Evolutionary conservation across 2,329 filamentous ascomycete genomes (phyloP).

Genomic region (Ascochyta pisi): DNA sequence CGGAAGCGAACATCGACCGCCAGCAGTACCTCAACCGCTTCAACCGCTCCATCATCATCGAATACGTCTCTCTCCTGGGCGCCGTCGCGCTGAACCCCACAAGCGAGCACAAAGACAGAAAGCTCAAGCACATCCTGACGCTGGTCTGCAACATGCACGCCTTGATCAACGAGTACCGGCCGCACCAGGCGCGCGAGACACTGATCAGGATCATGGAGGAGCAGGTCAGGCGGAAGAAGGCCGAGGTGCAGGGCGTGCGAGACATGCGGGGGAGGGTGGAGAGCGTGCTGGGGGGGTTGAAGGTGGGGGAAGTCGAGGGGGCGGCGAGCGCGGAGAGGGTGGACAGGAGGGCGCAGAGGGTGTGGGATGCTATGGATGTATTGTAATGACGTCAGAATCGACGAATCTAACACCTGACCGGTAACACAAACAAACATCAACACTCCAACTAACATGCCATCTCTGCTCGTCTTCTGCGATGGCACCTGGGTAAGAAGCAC

Average conservation of each 20-base stretch:
- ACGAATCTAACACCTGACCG: conserved; percentile 22
- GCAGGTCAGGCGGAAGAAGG: conserved; percentile 73
- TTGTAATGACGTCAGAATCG: not conserved
- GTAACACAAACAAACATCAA: conserved; percentile 2
- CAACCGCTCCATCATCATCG: conserved; percentile 83
- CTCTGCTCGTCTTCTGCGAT: conserved; percentile 43
- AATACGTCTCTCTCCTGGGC: conserved; percentile 85
- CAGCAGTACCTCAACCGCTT: conserved; percentile 74
- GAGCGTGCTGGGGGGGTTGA: conserved; percentile 72
- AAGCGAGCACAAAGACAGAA: conserved; percentile 70
- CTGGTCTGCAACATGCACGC: conserved; percentile 92
- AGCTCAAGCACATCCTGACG: conserved; percentile 79
- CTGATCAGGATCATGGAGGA: conserved; percentile 88
- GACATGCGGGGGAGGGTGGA: conserved; percentile 75
- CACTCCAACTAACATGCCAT: conserved; percentile 2
- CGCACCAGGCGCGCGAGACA: conserved; percentile 89
- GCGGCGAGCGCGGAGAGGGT: conserved; percentile 26
- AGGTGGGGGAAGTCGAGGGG: conserved; percentile 17
- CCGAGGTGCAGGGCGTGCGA: conserved; percentile 74
- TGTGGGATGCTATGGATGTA: conserved; percentile 46
- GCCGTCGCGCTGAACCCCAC: conserved; percentile 70
- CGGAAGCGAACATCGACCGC: conserved; percentile 53
- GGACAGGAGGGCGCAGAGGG: conserved; percentile 37
- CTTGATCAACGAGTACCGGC: conserved; percentile 90
- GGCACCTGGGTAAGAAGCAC: conserved; percentile 39